Base-by-base conservation (phyloP, 495 filamentous ascomycete species). In the Lophiostoma macrostomum region DNA sequence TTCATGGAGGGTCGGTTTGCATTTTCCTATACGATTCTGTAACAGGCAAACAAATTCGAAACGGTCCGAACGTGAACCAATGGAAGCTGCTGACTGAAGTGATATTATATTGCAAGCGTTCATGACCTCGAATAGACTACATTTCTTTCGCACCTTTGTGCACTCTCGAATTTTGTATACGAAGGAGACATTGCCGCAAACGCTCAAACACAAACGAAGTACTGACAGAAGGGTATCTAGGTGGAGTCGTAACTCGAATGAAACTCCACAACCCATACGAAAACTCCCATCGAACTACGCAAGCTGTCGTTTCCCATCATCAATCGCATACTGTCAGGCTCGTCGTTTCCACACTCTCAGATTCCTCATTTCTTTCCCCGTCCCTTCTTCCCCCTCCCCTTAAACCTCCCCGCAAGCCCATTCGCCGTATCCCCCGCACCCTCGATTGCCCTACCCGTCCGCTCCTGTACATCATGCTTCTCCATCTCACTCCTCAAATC, bases 401-500 rank as follows among this genome's bases (percentile, higher is more conserved):
- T 64, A 31, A 58, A 38, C 42, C 56, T 63, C 1, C 43, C 32
- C 8, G 43, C 61, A 2, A 50, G 34, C 12, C 49, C 49, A 44
- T 52, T 52, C 5, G 44, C 50, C 30, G 39, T 38, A 22, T 53
- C 48, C 22, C 61, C 51, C 2, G 58, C 58, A n/a, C 37, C 39
- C 28, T 65, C 57, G 41, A 64, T 53, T 1, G 61, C 65, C 5
- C 67, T 69, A 29, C 73, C 68, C 8, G 71, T 66, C 49, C 74
- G 64, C 48, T 77, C 73, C 60, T 74, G 70, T n/a, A 83, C 63
- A 29, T 76, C 63, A 61, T 81, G 79, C 67, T 82, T 80, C 39
- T 77, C 75, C 11, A 76, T 80, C 68, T 86, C 81, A 1, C 73
- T 71, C 23, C 73, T 71, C 29, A 81, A 70, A 54, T 80, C 74